phyloP scores from a whole-genome alignment of 805 yeast species.

The Kregervanrija fluxuum region DNA sequence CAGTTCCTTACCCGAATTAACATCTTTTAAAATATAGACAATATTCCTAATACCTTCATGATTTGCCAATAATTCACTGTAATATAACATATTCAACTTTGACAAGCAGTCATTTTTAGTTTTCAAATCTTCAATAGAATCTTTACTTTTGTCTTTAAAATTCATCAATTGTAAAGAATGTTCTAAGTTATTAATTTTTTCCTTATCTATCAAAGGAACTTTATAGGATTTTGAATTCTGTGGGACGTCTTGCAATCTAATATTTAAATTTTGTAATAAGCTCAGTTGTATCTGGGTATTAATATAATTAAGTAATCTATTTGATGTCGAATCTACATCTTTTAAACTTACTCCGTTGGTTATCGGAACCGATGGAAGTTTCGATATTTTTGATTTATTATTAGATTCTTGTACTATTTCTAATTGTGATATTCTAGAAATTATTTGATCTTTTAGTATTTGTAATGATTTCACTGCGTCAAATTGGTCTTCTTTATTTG shows the following conservation, averaged over 20 bases:
- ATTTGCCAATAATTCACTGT: conserved; percentile 24
- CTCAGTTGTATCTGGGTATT: conserved; percentile 9
- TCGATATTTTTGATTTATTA: not conserved
- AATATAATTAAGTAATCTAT: not conserved
- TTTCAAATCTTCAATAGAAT: conserved; percentile 19
- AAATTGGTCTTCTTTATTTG: conserved; percentile 13
- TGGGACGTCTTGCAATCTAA: conserved; percentile 11
- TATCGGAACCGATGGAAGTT: too few relatives aligned
- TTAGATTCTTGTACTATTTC: conserved; percentile 7
- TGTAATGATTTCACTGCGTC: conserved; percentile 16
- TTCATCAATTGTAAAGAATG: conserved; percentile 25
- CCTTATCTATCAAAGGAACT: conserved; percentile 20
- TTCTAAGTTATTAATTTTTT: conserved; percentile 21
- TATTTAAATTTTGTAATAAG: conserved; percentile 20
- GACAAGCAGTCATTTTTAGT: conserved; percentile 24
- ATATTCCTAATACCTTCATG: conserved; percentile 22
- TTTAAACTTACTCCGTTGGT: too few relatives aligned
- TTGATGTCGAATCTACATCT: not conserved
- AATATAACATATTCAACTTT: conserved; percentile 22
- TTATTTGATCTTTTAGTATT: conserved; percentile 19
- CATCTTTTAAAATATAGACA: conserved; percentile 2
- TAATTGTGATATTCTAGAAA: conserved; percentile 18
- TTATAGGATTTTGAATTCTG: conserved; percentile 12
- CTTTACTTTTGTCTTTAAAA: conserved; percentile 19
- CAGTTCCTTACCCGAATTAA: conserved; percentile 4